Conservation (phyloP, 2,329 filamentous ascomycete species). For the Fusarium buharicum region DNA sequence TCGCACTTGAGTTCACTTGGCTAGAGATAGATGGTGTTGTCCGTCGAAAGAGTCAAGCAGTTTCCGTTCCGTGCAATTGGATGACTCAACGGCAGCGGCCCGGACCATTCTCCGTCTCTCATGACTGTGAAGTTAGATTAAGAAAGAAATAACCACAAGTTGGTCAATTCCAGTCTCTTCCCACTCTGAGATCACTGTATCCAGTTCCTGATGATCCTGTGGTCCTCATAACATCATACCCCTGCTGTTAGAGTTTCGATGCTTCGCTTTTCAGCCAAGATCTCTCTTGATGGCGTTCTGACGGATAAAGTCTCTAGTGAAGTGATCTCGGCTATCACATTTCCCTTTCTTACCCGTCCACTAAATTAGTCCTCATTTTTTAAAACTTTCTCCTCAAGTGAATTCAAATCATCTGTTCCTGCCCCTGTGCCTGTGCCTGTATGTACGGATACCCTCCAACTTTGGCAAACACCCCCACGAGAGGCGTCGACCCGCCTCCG, state of each 20-base stretch:
- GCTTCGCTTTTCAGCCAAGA: constrained; percentile 4
- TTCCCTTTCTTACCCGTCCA: constrained; percentile 20
- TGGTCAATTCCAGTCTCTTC: constrained; percentile 33
- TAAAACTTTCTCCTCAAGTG: constrained; percentile 14
- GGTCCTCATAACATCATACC: constrained; percentile 20
- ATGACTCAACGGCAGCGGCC: constrained; percentile 27
- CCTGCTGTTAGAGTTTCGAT: constrained; percentile 23
- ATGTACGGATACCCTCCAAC: constrained; percentile 16
- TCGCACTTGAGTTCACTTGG: constrained; percentile 2
- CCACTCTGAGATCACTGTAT: constrained; percentile 29
- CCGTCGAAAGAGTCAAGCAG: constrained; percentile 6
- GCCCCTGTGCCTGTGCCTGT: constrained; percentile 27
- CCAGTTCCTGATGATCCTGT: constrained; percentile 36
- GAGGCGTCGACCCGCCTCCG: constrained; percentile 23
- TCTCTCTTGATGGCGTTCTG: constrained; percentile 10
- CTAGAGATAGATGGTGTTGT: constrained; percentile 4
- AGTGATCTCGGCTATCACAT: constrained; percentile 25
- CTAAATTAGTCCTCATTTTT: not conserved
- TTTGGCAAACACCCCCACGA: constrained; percentile 18
- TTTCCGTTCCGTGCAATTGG: constrained; percentile 16
- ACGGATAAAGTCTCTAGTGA: constrained; percentile 5
- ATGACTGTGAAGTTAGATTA: not conserved
- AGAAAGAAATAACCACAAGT: not conserved
- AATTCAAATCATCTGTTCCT: constrained; percentile 18
- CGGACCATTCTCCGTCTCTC: constrained; percentile 14